Evolutionary conservation across 306 rosid genomes (phyloP).

Genomic region (Canavalia gladiata): DNA sequence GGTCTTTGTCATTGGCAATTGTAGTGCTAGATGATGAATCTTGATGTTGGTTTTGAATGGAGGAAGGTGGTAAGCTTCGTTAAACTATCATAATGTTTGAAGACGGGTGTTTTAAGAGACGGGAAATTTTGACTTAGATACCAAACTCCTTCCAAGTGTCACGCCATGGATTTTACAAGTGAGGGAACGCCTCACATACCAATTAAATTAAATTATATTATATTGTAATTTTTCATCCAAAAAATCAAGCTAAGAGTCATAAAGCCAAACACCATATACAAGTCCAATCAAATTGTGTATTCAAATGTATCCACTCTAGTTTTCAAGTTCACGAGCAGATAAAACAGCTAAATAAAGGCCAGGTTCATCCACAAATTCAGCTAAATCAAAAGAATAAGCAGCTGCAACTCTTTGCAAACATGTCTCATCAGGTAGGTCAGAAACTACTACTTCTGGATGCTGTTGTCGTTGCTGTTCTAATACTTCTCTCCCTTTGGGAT

Average conservation of each 20-base stretch:
- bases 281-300: slow-evolving; percentile 4
- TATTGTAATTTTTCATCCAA: slow-evolving; percentile 3
- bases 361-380: slow-evolving; percentile 75
- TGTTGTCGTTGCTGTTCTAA: slow-evolving; percentile 68
- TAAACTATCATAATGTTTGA: not conserved
- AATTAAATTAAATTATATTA: slow-evolving; percentile 22
- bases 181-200: not conserved
- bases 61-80: not conserved
- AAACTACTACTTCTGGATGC: slow-evolving; percentile 67
- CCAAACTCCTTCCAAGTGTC: not conserved
- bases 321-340: slow-evolving; percentile 51
- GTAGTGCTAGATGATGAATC: not conserved
- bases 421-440: slow-evolving; percentile 76
- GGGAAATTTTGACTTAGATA: not conserved
- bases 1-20: not conserved
- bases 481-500: slow-evolving; percentile 79
- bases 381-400: slow-evolving; percentile 65
- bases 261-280: slow-evolving; percentile 38
- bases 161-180: not conserved
- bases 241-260: not conserved
- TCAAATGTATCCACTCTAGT: slow-evolving; percentile 30
- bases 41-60: not conserved
- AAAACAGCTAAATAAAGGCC: slow-evolving; percentile 79
- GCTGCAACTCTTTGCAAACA: slow-evolving; percentile 68
- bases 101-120: not conserved